Conservation (phyloP, 768 basidiomycete genomes). For the Lanmaoa pseudosensibilis region DNA sequence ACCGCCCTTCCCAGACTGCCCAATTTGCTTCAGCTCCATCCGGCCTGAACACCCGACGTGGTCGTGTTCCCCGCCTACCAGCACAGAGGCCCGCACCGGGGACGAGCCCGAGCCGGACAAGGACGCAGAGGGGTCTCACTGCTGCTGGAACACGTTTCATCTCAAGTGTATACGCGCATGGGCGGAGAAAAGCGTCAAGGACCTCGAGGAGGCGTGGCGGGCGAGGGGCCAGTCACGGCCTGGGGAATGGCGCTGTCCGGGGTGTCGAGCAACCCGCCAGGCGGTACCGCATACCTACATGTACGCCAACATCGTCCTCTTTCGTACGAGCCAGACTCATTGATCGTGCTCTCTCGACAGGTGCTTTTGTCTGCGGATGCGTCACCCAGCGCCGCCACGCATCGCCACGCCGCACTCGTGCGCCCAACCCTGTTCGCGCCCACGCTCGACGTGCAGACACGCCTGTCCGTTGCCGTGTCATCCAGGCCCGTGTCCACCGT, state of each 20-base stretch:
- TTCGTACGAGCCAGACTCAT: too few species aligned
- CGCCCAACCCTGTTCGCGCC: conserved; percentile 63
- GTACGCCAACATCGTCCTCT: conserved; percentile 33
- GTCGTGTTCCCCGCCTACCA: conserved; percentile 71
- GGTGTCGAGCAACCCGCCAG: conserved; percentile 81
- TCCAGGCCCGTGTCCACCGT: conserved; percentile 96
- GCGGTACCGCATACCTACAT: conserved; percentile 64
- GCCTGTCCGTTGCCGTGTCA: conserved; percentile 85
- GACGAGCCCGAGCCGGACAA: conserved; percentile 17
- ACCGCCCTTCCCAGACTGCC: conserved; percentile 74
- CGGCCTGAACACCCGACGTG: conserved; percentile 79
- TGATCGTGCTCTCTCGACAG: conserved; percentile 33
- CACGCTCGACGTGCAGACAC: conserved; percentile 66
- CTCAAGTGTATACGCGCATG: conserved; percentile 86
- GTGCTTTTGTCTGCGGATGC: conserved; percentile 80
- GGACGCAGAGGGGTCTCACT: conserved; percentile 42
- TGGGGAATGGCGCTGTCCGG: conserved; percentile 92
- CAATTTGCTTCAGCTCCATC: conserved; percentile 81
- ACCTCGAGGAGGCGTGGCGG: conserved; percentile 68
- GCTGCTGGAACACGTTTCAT: conserved; percentile 92
- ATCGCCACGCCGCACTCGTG: conserved; percentile 79
- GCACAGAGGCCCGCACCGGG: background rate
- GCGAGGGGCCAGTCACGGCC: conserved; percentile 63
- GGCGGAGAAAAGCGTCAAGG: conserved; percentile 81
- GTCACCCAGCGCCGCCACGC: conserved; percentile 70